Evolutionary conservation across 345 rosid species (phyloP).

Genomic region (Nephelium lappaceum): DNA sequence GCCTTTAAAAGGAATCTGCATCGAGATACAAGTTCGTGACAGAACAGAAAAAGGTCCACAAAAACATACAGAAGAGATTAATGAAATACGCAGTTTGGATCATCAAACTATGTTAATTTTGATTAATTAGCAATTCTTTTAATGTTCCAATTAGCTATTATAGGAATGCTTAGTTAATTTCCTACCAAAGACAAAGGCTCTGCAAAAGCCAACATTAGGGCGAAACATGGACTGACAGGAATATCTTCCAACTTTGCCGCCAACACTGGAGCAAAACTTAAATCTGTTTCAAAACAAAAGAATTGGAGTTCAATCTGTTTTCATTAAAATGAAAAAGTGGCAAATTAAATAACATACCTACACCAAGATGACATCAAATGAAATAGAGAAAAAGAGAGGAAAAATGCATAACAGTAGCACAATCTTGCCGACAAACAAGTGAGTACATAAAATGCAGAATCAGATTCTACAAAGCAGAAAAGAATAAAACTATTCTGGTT

Average conservation of each 20-base stretch:
- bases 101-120: conserved; percentile 1
- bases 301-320: neutral
- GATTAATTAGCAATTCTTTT: neutral
- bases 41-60: neutral
- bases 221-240: conserved; percentile 76
- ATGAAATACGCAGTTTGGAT: neutral
- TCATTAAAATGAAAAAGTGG: neutral
- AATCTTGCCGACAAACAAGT: neutral
- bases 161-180: conserved; percentile 11
- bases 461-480: neutral
- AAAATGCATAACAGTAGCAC: neutral
- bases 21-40: conserved; percentile 4
- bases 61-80: neutral
- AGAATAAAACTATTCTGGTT: conserved; percentile 4
- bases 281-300: conserved; percentile 44
- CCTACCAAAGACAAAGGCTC: conserved; percentile 76
- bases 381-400: neutral
- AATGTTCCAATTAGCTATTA: neutral
- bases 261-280: conserved; percentile 54
- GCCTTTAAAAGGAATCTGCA: conserved; percentile 71
- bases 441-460: neutral
- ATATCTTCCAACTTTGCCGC: conserved; percentile 55
- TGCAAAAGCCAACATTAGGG: conserved; percentile 78
- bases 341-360: neutral
- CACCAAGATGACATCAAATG: conserved; percentile 1